phyloP scores from a whole-genome alignment of 495 filamentous ascomycete genomes.

The Neurospora sp. region DNA sequence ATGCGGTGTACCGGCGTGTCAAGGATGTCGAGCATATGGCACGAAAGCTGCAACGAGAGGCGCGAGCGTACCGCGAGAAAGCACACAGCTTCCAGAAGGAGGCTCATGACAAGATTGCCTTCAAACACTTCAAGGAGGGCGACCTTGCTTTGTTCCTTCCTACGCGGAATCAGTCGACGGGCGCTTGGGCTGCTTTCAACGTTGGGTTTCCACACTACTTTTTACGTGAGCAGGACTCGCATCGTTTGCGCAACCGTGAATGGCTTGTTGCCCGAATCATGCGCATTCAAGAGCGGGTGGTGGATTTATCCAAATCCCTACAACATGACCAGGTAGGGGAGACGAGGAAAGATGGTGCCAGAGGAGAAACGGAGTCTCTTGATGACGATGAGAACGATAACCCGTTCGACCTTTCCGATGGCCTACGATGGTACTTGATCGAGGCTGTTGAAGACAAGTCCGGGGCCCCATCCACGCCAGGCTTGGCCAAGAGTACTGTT shows the following conservation, averaged over 20 bases:
- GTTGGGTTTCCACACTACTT: constrained; percentile 95
- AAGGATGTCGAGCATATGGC: constrained; percentile 85
- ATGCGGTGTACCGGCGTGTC: constrained; percentile 71
- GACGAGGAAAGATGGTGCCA: constrained; percentile 2
- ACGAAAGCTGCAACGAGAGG: constrained; percentile 83
- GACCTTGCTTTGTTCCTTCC: constrained; percentile 93
- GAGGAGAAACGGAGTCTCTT: constrained; percentile 27
- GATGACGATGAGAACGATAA: constrained; percentile 80
- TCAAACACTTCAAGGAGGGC: constrained; percentile 88
- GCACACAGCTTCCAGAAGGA: constrained; percentile 76
- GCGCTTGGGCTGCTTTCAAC: constrained; percentile 98
- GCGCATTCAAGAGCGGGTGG: constrained; percentile 84
- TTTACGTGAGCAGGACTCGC: constrained; percentile 80
- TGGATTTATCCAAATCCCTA: constrained; percentile 72
- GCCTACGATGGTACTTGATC: constrained; percentile 88
- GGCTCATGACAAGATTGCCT: constrained; percentile 94
- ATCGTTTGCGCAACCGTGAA: constrained; percentile 71
- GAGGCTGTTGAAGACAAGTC: constrained; percentile 90
- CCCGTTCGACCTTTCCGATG: constrained; percentile 92
- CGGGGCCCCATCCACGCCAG: constrained; percentile 86
- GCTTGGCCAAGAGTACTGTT: constrained; percentile 80
- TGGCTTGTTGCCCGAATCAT: constrained; percentile 93
- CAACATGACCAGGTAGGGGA: constrained; percentile 15
- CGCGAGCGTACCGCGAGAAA: constrained; percentile 77
- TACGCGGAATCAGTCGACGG: constrained; percentile 82